Evolutionary conservation across 148 eudicot genomes (phyloP).

Genomic region (Vaccinium darrowii): DNA sequence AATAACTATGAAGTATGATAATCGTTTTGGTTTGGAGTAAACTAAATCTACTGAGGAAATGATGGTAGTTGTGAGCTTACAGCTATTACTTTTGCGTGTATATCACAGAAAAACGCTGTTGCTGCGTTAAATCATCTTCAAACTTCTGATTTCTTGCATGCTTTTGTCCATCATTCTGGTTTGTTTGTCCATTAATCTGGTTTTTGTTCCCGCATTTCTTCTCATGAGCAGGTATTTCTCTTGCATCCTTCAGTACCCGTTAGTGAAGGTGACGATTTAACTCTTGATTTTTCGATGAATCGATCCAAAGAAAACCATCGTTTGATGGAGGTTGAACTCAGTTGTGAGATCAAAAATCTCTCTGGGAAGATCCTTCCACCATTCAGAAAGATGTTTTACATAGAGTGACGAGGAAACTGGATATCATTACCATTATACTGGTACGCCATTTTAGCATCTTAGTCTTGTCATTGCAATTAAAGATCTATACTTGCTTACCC

Average conservation of each 20-base stretch:
- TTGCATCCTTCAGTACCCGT: slow-evolving; percentile 50
- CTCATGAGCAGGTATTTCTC: slow-evolving; percentile 64
- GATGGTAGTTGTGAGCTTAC: background rate
- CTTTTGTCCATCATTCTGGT: background rate
- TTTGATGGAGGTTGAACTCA: slow-evolving; percentile 76
- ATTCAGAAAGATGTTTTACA: slow-evolving; percentile 56
- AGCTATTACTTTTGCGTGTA: background rate
- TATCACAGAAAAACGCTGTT: background rate
- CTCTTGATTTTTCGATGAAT: slow-evolving; percentile 58
- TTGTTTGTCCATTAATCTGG: background rate
- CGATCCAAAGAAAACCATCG: slow-evolving; percentile 86
- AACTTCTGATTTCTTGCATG: background rate
- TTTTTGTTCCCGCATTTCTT: slow-evolving; percentile 1
- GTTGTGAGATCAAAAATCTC: slow-evolving; percentile 46
- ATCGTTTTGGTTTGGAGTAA: background rate
- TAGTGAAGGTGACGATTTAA: slow-evolving; percentile 48
- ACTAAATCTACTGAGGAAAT: background rate
- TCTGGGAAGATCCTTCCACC: slow-evolving; percentile 57
- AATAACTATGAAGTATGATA: background rate
- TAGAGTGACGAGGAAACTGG: slow-evolving; percentile 55
- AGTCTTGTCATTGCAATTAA: background rate
- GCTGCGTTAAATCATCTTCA: background rate
- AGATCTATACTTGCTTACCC: background rate
- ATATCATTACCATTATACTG: slow-evolving; percentile 8
- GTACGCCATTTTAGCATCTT: slow-evolving; percentile 8